Evolutionary conservation across 169 alveolate species (phyloP), one percentile per base, ranked within the genome.

Genomic region (Amoebophrya sp.): DNA sequence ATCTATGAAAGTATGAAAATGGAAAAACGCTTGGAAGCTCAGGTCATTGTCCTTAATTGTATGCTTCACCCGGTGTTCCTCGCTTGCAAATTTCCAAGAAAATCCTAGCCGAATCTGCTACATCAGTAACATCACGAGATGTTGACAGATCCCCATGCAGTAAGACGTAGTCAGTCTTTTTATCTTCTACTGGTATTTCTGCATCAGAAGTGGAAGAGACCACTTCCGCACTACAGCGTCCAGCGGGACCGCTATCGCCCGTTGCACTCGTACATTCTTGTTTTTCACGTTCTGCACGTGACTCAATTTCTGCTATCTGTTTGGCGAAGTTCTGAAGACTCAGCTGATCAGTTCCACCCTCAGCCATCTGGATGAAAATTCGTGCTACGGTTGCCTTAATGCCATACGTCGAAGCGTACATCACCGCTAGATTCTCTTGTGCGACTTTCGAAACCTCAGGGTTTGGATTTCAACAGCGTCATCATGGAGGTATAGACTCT

Each of bases 301-400:
- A 83, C 41, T 90, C 92, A n/a, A 90, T 39, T 78, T 41, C 55
- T 41, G 92, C 92, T n/a, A 90, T 65, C 55, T 90, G 92, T 1
- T 65, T 53, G 23, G 83, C 53, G 92, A 90, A 90, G 41, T 90
- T 65, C 78, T 90, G 92, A n/a, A 90, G 78, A 78, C 78, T 65
- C 78, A 90, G 47, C 0, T 53, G 83, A 33, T 90, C 92, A 3
- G 92, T 90, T 41, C 92, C 92, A 29, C 92, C 92, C 40, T 53
- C 78, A 41, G 92, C 53, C 78, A 90, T 65, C 36, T 90, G 92
- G 40, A 90, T 90, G n/a, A 90, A 90, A 41, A 90, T n/a, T 33
- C 92, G 92, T 0, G 65, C 92, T 3, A 65, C 92, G 38, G 47
- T 65, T 0, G 83, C 29, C 41, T 90, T 53, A 0, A 65, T 39